A percentile compares a stretch with the other conserved stretches of the same genome.
These are phyloP conservation scores for Flaveria sonorensis DNA, from an alignment of 129 eudicot species.

Conservation along the genomic window DNA sequence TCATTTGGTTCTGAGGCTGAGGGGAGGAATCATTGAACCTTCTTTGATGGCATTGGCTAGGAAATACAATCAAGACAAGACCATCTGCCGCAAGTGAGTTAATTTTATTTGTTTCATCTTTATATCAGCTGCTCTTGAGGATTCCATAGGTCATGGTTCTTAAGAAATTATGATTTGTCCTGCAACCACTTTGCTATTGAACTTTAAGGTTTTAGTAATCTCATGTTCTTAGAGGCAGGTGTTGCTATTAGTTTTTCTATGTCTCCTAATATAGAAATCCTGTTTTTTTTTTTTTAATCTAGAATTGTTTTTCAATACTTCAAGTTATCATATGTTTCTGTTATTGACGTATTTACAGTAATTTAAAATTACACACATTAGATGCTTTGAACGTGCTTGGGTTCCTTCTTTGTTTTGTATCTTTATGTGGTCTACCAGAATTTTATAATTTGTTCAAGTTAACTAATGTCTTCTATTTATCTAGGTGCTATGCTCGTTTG, in stretches of 20 bases:
- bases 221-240: background rate
- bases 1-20: conserved; percentile 50
- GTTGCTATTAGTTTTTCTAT: background rate
- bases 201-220: background rate
- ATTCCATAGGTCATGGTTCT: background rate
- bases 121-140: background rate
- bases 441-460: background rate
- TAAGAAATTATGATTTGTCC: too few relatives aligned
- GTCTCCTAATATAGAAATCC: background rate
- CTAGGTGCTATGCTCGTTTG: conserved; percentile 49
- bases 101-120: background rate
- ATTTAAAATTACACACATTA: background rate
- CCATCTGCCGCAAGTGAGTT: conserved; percentile 50
- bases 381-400: background rate
- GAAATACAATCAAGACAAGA: conserved; percentile 51
- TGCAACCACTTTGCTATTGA: background rate
- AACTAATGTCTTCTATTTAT: background rate
- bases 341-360: background rate
- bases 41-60: conserved; percentile 51
- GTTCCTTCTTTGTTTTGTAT: background rate
- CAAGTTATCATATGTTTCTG: background rate
- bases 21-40: conserved; percentile 52
- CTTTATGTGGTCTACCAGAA: background rate
- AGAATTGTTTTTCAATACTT: background rate
- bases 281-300: background rate